Conservation (phyloP, 2,329 filamentous ascomycete genomes). For the Rhexocercosporidium sp. region DNA sequence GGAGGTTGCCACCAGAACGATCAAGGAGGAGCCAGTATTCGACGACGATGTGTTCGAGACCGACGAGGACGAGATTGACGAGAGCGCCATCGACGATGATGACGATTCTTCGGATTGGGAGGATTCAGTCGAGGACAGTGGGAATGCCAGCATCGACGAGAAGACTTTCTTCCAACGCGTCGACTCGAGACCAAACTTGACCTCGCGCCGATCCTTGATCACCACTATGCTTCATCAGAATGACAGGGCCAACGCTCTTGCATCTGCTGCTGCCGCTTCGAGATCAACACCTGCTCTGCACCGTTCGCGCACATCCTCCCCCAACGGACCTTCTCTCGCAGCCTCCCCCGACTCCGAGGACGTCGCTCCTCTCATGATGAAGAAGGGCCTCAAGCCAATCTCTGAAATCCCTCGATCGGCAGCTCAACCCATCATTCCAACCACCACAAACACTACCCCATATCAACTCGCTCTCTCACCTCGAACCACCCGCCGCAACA, state of each 20-base stretch:
- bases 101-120: conserved; percentile 65
- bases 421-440: conserved; percentile 79
- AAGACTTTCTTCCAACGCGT: conserved; percentile 86
- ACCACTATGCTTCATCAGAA: conserved; percentile 87
- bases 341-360: conserved; percentile 49
- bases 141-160: conserved; percentile 81
- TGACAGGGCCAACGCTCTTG: conserved; percentile 72
- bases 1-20: conserved; percentile 71
- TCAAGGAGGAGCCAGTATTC: conserved; percentile 60
- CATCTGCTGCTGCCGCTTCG: conserved; percentile 62
- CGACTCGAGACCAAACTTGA: conserved; percentile 83
- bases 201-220: conserved; percentile 85
- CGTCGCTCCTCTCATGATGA: conserved; percentile 61
- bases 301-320: conserved; percentile 69
- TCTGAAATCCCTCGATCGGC: conserved; percentile 61
- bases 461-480: conserved; percentile 84
- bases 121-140: conserved; percentile 78
- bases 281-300: conserved; percentile 58
- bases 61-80: conserved; percentile 72
- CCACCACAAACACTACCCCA: conserved; percentile 60
- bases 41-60: conserved; percentile 62
- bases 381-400: conserved; percentile 39
- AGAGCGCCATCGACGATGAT: conserved; percentile 80
- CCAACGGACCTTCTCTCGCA: conserved; percentile 69
- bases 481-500: conserved; percentile 89